Evolutionary conservation across 331 rosid species (phyloP), one percentile per base, ranked within the genome.

Genomic region (Telfairia occidentalis): DNA sequence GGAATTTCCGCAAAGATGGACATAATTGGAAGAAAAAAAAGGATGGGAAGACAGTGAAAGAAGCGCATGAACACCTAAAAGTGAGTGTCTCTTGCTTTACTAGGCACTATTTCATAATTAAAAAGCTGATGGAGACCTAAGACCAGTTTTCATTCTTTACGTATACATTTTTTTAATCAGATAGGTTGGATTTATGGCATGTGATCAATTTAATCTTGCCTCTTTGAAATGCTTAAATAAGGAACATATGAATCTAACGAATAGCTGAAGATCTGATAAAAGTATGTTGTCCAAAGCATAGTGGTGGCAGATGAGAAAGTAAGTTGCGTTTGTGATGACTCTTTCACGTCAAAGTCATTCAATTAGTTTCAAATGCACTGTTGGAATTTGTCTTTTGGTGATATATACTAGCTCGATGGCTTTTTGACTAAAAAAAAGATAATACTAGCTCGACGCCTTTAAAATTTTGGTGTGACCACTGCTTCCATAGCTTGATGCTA

Each of bases 21-120:
- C 93, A 92, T 87, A 92, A 89, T 83, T 92, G 99, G 99, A 95
- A 92, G 86, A 92, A 95, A 93, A 95, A 95, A 80, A 95, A 87
- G 61, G 97, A 92, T 69, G 97, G 97, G 80, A 95, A 95, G 87
- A 95, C 97, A 18, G 92, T 95, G n/a, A 95, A 95, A 81, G 99
- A 95, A 87, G 97, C 99, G 46, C 97, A 95, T 7, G 99, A 95
- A 81, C 99, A 92, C 82, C 85, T 95, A 74, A 95, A 95, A 85
- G 99, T 95, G 84, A 91, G 96, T 66, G 45, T 78, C 77, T 66
- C 75, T 50, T 75, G 60, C 60, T 55, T 45, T 38, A 11, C 26
- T 10, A 24, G 32, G 42, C 53, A 13, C 50, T 15, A 8, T 52
- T 34, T 57, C 42, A 37, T 15, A 40, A 38, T 74, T 8, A 57